Base-by-base conservation (phyloP, 768 basidiomycete species). In the Neoboletus subvelutipes region DNA sequence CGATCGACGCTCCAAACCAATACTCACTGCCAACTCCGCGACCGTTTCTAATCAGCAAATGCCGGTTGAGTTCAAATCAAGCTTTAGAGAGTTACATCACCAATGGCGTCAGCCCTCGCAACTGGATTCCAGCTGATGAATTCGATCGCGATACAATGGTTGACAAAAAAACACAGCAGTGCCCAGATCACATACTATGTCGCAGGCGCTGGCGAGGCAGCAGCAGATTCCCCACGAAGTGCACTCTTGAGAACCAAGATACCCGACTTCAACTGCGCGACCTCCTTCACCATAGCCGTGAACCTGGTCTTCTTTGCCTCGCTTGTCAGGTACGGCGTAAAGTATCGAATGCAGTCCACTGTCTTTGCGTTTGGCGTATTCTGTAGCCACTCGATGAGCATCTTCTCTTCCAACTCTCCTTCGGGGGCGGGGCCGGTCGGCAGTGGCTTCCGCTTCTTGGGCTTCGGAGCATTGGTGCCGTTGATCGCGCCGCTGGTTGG, bases 321-420 rank as follows among this genome's bases (percentile, higher is more conserved):
- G 64, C 85, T 85, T 31, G 82, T 85, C 51, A 92, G 69, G 64
- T 89, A 92, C 17, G 84, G 84, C 59, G 85, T 85, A 67, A 92
- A 93, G 67, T 90, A 80, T 50, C 84, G 82, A 59, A 92, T 92
- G 65, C 90, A 91, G 64, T 91, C 88, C 57, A 85, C 78, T 34
- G 90, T 92, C 54, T 83, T 85, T 50, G 88, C 83, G 57, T 82
- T 82, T n/a, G 83, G 77, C 37, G 83, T 84, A 48, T 78, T 84
- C 67, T 78, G 83, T 60, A 93, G 67, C 88, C 90, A 92, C 48
- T 88, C 85, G 56, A 92, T 76, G 54, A 93, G 75, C 82, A 89
- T 80, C 49, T 66, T 72, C 59, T 83, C 78, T 60, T 86, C 84
- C 58, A 91, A 71, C 67, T 87, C 85, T 52, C 82, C 80, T 15